Evolutionary conservation across 177 flowering plant species (phyloP), one percentile per base, ranked within the genome.

Genomic region (Vitis hybrid): DNA sequence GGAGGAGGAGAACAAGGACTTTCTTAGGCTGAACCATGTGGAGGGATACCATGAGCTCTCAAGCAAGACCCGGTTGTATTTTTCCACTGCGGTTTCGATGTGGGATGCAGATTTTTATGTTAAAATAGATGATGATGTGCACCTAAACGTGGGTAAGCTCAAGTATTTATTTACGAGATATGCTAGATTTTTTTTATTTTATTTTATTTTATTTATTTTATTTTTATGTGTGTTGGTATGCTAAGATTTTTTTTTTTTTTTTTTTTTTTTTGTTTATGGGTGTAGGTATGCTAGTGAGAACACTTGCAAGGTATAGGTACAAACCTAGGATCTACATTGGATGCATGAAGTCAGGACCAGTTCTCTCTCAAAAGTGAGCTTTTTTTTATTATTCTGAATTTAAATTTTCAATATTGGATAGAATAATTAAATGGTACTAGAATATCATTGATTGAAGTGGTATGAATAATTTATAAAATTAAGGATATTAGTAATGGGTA

Each of bases 271-370:
- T n/a, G n/a, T 26, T 26, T 26, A 26, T 26, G 30, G 30, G 30
- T 48, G 60, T 14, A 89, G 94, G 93, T 5, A 83, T 68, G 84
- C 79, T 93, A 1, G 86, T 48, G 21, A 82, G 60, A 11, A 78
- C 87, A 1, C 79, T 93, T 6, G 84, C 87, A 8, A 67, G 62
- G 45, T 65, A 90, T 75, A 70, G 84, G 34, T 68, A 78, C 4
- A 86, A 85, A 39, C 92, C 98, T 1, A 78, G 92, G 64, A 54
- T 83, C 5, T 93, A 93, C 60, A 85, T 93, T 19, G 98, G 98
- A 0, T 93, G 98, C 88, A 93, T 93, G 98, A 93, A 93, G 75
- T 93, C 98, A 3, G 98, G 98, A 9, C 92, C 97, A 0, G 98
- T 93, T 71, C 88, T 93, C 0, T 87, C 82, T 54, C 78, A 87